These are phyloP conservation scores for Lodderomyces parapsilosis DNA, from an alignment of 1,139 yeast genomes.

Conservation along the genomic window DNA sequence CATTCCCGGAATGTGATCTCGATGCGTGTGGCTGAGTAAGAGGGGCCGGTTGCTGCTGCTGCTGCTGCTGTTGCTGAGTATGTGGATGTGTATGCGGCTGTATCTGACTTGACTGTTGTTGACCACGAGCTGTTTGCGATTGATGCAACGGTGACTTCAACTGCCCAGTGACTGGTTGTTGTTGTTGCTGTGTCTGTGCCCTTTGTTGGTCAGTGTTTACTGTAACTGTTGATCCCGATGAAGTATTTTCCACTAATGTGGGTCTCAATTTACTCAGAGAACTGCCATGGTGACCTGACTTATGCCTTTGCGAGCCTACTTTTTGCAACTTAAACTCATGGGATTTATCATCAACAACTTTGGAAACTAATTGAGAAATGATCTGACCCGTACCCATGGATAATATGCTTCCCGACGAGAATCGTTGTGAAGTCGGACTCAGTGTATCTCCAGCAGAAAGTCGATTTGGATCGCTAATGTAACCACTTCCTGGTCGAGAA, in stretches of 20 bases:
- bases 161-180: not conserved
- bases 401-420: conserved; percentile 38
- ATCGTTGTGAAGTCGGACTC: conserved; percentile 44
- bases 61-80: conserved; percentile 3
- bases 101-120: not conserved
- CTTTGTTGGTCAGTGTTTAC: conserved; percentile 9
- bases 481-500: conserved; percentile 9
- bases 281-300: conserved; percentile 6
- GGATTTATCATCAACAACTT: conserved; percentile 12
- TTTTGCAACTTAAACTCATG: conserved; percentile 17
- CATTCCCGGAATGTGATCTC: conserved; percentile 25
- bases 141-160: not conserved
- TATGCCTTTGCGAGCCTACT: conserved; percentile 11
- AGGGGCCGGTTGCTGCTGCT: too few relatives aligned
- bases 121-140: not conserved
- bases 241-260: conserved; percentile 28
- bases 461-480: not conserved
- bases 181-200: not conserved
- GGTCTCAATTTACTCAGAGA: conserved; percentile 22
- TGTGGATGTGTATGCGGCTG: not conserved
- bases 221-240: conserved; percentile 13
- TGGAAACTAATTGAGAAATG: conserved; percentile 29
- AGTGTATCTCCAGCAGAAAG: conserved; percentile 17
- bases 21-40: conserved; percentile 2
- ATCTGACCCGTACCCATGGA: conserved; percentile 47